phyloP scores from a whole-genome alignment of 495 filamentous ascomycete genomes.

The Hypoxylon subgilvum region DNA sequence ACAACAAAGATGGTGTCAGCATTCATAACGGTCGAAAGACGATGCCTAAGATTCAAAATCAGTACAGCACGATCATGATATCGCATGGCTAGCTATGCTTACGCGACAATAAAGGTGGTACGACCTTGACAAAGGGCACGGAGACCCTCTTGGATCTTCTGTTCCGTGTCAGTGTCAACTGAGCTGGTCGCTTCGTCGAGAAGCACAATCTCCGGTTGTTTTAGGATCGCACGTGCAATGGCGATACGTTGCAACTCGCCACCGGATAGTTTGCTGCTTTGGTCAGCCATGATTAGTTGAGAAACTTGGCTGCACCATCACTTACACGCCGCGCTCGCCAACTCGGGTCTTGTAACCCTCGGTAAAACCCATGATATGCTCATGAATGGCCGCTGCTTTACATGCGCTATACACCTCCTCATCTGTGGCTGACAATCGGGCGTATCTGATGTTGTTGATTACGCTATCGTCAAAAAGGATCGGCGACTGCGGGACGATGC shows the following conservation, averaged over 20 bases:
- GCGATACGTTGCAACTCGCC: constrained; percentile 79
- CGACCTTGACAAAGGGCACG: constrained; percentile 60
- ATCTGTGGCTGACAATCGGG: constrained; percentile 63
- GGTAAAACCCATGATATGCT: constrained; percentile 70
- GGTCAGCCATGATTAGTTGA: neutral
- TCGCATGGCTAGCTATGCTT: constrained; percentile 37
- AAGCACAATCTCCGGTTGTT: constrained; percentile 60
- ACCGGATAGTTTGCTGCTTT: constrained; percentile 65
- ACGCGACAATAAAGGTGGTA: constrained; percentile 70
- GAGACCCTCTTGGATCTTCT: constrained; percentile 72
- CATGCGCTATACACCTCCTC: constrained; percentile 74
- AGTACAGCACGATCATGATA: constrained; percentile 2
- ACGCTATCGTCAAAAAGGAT: constrained; percentile 75
- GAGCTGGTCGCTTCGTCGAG: constrained; percentile 64
- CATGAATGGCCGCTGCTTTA: constrained; percentile 70
- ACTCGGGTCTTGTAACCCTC: constrained; percentile 67
- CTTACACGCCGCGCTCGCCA: constrained; percentile 64
- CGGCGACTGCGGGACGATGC: constrained; percentile 74
- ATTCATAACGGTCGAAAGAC: constrained; percentile 73
- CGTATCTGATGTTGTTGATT: constrained; percentile 76
- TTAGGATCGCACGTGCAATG: constrained; percentile 69
- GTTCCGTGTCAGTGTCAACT: constrained; percentile 72
- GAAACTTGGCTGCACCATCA: neutral
- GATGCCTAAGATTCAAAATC: constrained; percentile 54
- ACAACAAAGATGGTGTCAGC: constrained; percentile 72